A percentile compares a stretch with the other conserved stretches of the same genome.
These are phyloP conservation scores for Punica granatum DNA, from an alignment of 345 rosid genomes.

Conservation along the genomic window DNA sequence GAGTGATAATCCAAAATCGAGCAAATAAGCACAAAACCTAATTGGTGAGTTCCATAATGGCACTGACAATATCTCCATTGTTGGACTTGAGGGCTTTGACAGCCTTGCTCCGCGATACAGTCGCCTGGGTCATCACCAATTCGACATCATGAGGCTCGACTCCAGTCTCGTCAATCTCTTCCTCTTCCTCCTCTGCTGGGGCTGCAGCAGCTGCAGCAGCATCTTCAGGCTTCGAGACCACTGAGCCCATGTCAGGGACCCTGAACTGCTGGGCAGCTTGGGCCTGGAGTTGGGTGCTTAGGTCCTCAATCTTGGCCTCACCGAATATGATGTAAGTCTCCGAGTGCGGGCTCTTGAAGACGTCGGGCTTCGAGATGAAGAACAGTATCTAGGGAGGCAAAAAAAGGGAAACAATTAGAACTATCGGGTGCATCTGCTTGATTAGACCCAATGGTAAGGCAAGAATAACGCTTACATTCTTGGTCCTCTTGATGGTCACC, in stretches of 20 bases:
- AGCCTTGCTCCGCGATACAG: conserved; percentile 63
- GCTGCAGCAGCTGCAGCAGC: conserved; percentile 31
- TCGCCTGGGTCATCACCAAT: conserved; percentile 79
- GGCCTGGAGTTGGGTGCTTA: conserved; percentile 87
- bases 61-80: conserved; percentile 77
- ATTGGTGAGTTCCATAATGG: conserved; percentile 86
- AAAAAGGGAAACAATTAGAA: neutral
- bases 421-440: neutral
- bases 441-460: neutral
- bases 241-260: conserved; percentile 66
- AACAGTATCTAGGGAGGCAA: conserved; percentile 42
- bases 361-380: conserved; percentile 82
- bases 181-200: conserved; percentile 65
- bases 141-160: conserved; percentile 78
- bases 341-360: conserved; percentile 83
- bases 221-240: conserved; percentile 47
- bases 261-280: conserved; percentile 89
- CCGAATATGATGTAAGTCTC: conserved; percentile 81
- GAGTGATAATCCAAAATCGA: neutral
- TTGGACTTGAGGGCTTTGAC: conserved; percentile 67
- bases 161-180: conserved; percentile 65
- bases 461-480: conserved; percentile 36
- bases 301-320: conserved; percentile 87
- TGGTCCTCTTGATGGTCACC: conserved; percentile 81
- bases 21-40: conserved; percentile 14